These are phyloP conservation scores for Aurantiochytrium sp. DNA, from an alignment of 108 stramenopile species.

Conservation along the genomic window DNA sequence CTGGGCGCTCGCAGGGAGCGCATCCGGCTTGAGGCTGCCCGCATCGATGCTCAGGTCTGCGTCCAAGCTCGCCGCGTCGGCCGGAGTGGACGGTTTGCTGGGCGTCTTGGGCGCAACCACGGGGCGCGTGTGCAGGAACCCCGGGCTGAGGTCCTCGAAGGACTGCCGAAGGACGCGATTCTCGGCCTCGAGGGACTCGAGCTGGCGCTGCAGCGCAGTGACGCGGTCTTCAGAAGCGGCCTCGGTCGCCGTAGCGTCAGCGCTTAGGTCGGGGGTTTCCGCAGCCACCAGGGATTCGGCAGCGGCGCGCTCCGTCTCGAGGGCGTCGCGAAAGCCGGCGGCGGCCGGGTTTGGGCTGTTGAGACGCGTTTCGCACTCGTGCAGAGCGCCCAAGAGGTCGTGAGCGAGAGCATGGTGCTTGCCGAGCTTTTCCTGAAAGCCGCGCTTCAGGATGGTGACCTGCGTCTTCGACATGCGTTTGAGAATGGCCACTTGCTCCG, in stretches of 20 bases:
- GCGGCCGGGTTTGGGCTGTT: background rate
- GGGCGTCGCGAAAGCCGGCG: background rate
- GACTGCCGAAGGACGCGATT: background rate
- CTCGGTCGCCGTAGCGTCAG: background rate
- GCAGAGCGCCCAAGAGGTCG: background rate
- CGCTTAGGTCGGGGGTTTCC: background rate
- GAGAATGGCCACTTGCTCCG: background rate
- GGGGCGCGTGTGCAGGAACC: background rate
- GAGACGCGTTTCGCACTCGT: background rate
- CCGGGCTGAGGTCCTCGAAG: background rate
- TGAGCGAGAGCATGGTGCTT: background rate
- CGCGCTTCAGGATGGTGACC: background rate
- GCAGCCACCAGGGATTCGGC: background rate
- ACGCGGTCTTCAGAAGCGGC: background rate
- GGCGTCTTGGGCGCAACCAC: background rate
- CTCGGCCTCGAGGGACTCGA: background rate
- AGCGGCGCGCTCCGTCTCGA: background rate
- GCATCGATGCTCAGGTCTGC: too few species aligned
- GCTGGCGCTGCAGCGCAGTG: background rate
- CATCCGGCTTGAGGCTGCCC: too few species aligned
- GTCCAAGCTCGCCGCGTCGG: too few species aligned
- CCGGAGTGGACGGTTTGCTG: too few species aligned
- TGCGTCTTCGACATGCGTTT: conserved; percentile 24
- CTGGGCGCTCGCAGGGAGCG: too few species aligned
- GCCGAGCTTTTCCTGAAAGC: background rate